Base-by-base conservation (phyloP, 2,329 filamentous ascomycete genomes). In the Diaporthe sp. region DNA sequence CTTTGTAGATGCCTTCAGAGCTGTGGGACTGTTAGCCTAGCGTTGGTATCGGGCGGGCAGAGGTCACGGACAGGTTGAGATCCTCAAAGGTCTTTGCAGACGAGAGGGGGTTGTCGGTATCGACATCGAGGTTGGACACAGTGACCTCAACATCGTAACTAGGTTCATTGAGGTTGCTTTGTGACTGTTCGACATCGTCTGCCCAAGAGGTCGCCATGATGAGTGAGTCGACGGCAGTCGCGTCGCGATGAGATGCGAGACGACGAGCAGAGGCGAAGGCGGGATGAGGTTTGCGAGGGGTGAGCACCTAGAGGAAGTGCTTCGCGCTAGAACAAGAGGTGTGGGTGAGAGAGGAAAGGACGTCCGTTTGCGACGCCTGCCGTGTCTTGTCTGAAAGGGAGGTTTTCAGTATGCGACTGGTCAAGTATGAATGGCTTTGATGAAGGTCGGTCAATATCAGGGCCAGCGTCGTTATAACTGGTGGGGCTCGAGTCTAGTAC, bases 91-190 rank as follows among this genome's bases (percentile, higher is more conserved):
- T 91, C 78, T 93, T 93, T 67, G 93, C 92, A 4, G 96, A 98
- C 83, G 92, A 97, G 33, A 98, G 90, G 15, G 96, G 96, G 81
- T 95, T 96, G 80, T 95, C 93, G 15, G 94, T 92, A 81, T 98
- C 95, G 40, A 92, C 91, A 84, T 98, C 95, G 71, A 98, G 89
- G 81, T 98, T 95, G 80, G 93, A 96, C 75, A 98, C 90, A 84
- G 96, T 97, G 79, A 99, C 95, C 81, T 98, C 93, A 78, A 99
- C 96, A 78, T 97, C 93, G 84, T 94, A 97, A 74, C 94, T 92
- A 5, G 92, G 92, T 83, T 98, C 94, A 61, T 90, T 64, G 35
- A 72, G 70, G 57, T 64, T 55, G 19, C 35, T 64, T 9, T 60
- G n/a, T n/a, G n/a, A n/a, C n/a, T n/a, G 28, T 6, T 71, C 83